Base-by-base conservation (phyloP, 2,329 filamentous ascomycete genomes). In the Microdochium trichocladiopsis region DNA sequence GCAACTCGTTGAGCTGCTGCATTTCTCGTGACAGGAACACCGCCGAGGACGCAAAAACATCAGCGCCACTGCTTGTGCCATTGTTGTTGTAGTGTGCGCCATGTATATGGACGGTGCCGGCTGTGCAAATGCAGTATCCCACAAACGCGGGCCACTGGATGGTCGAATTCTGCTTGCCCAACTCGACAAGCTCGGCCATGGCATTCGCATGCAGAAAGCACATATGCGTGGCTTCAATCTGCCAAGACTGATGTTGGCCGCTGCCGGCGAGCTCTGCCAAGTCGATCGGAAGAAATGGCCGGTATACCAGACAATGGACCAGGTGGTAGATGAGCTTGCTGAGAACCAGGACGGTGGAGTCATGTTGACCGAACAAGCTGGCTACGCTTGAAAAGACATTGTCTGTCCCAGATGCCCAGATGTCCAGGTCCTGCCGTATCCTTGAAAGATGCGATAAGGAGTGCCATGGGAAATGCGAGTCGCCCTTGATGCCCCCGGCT, bases 401-500 rank as follows among this genome's bases (percentile, higher is more conserved):
- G 56, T 89, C 85, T 1, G 88, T 91, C 11, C 88, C 88, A 1
- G 88, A 84, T 1, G 88, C 88, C 90, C 90, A 95, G 28, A 88
- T 80, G 63, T 95, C 89, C 23, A 95, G 75, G 61, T 94, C 88
- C 57, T 92, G 87, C 25, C 89, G 81, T 57, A 95, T 94, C 63
- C 90, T 91, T 50, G 90, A 94, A 2, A 95, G 75, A 55, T 87
- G 92, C 5, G 90, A 95, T 21, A 92, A 77, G 2, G 88, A 84
- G 64, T 95, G 90, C 90, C 90, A 95, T 10, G 90, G 90, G 58
- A 95, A 95, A 66, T 95, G 90, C 0, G 89, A 91, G 63, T 95
- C 90, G 25, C 89, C 89, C 69, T 93, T 94, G 52, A 94, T 88
- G 31, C 90, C 90, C 6, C 90, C 90, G 2, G 88, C 87, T 9